Percentiles rank a stretch among this genome's conserved stretches.
Conservation (phyloP, 169 alveolate species). For the Eimeria praecox region DNA sequence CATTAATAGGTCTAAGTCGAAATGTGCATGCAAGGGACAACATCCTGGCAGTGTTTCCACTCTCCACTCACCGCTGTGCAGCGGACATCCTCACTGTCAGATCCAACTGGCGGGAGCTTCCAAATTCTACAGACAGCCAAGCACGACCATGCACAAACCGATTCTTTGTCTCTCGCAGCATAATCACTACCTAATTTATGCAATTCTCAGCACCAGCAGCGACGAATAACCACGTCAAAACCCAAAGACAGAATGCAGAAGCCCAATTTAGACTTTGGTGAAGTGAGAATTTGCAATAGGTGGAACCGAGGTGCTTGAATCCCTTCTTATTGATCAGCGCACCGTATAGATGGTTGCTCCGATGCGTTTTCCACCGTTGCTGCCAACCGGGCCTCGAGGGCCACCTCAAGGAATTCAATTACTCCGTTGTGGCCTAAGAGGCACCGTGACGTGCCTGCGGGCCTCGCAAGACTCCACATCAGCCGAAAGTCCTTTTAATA, state of each 20-base stretch:
- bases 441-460: slow-evolving; percentile 66
- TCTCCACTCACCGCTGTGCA: slow-evolving; percentile 50
- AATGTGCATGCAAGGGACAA: background rate
- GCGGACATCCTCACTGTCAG: slow-evolving; percentile 56
- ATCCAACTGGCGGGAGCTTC: slow-evolving; percentile 49
- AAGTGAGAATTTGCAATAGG: background rate
- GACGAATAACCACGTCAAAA: background rate
- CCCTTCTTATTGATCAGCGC: background rate
- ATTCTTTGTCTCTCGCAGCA: background rate
- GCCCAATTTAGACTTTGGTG: background rate
- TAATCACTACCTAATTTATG: background rate
- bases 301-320: background rate
- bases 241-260: background rate
- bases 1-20: background rate
- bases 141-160: background rate
- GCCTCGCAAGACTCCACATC: background rate
- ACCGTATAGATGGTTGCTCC: slow-evolving; percentile 60
- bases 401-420: slow-evolving; percentile 76
- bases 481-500: background rate
- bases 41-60: background rate
- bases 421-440: slow-evolving; percentile 73
- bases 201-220: background rate
- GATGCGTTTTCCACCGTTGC: slow-evolving; percentile 81
- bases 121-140: slow-evolving; percentile 31
- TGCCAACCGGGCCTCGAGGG: slow-evolving; percentile 64